These are phyloP conservation scores for Spirogloea muscicola DNA, from an alignment of 139 green algal species.

Conservation along the genomic window DNA sequence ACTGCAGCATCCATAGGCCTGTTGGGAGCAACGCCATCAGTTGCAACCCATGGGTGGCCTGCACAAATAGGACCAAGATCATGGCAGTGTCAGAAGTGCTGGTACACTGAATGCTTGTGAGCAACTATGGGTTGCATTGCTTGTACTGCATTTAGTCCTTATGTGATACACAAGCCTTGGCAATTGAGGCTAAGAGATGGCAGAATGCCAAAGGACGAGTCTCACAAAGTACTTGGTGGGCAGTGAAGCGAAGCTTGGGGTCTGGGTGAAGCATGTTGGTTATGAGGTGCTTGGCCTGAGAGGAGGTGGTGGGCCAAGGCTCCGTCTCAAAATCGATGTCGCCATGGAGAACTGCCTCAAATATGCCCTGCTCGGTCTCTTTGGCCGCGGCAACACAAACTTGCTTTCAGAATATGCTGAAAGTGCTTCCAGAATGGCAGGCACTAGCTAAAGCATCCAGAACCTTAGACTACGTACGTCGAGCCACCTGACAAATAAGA, in stretches of 20 bases:
- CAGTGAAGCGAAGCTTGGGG: constrained; percentile 71
- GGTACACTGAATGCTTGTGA: neutral
- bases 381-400: neutral
- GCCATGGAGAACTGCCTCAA: constrained; percentile 70
- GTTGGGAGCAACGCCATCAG: constrained; percentile 72
- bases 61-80: constrained; percentile 22
- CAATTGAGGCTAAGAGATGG: too few species aligned
- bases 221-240: constrained; percentile 67
- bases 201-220: too few species aligned
- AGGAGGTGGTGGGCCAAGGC: constrained; percentile 72
- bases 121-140: too few species aligned
- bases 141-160: too few species aligned
- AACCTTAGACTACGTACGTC: too few species aligned
- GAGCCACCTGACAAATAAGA: too few species aligned
- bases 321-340: constrained; percentile 67
- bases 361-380: constrained; percentile 86
- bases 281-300: constrained; percentile 56
- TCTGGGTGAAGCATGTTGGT: constrained; percentile 65
- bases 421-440: too few species aligned
- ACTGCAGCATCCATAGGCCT: constrained; percentile 75
- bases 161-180: too few species aligned
- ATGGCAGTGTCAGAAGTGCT: neutral
- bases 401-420: too few species aligned
- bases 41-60: constrained; percentile 86
- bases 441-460: too few species aligned